Base-by-base conservation (phyloP, 306 rosid genomes). In the Begonia masoniana region DNA sequence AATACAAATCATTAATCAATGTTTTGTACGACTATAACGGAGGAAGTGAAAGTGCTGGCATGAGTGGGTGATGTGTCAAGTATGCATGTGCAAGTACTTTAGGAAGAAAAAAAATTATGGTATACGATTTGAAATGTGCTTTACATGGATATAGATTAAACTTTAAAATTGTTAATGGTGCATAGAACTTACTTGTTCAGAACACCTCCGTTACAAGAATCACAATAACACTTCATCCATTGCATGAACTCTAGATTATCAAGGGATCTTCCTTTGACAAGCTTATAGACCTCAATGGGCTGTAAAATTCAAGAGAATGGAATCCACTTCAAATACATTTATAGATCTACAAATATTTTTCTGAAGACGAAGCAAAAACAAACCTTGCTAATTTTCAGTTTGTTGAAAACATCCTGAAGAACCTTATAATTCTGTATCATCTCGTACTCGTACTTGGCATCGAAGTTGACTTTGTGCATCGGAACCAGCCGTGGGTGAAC, bases 371-470 rank as follows among this genome's bases (percentile, higher is more conserved):
- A 46, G 9, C 8, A 15, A 41, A 6, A 11, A 12, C 5, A 57
- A 54, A 91, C 99, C 94, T 86, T 86, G 15, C 96, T 86, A 67
- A 91, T 81, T 56, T 91, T 91, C 60, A 83, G 91, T 79, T 91
- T 91, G 67, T 78, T 91, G 60, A 91, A 86, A 5, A 86, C 94
- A 47, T 91, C 96, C 63, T 91, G 94, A 62, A 91, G 99, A 10
- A 91, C 93, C 84, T 91, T 91, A 64, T 86, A 91, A 47, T 92
- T 92, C 83, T 92, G 96, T 54, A 92, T 92, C 96, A 92, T 92
- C 62, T 92, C 96, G 53, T 92, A 92, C 76, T 92, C 99, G 31
- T 13, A 81, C 69, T 86, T 92, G 7, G 99, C 96, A 11, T 92
- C 99, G 36, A 86, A 92, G 58, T 92, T 92, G 62, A 86, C 99